phyloP scores from a whole-genome alignment of 2,329 filamentous ascomycete species.

The Fusarium paranaense region DNA sequence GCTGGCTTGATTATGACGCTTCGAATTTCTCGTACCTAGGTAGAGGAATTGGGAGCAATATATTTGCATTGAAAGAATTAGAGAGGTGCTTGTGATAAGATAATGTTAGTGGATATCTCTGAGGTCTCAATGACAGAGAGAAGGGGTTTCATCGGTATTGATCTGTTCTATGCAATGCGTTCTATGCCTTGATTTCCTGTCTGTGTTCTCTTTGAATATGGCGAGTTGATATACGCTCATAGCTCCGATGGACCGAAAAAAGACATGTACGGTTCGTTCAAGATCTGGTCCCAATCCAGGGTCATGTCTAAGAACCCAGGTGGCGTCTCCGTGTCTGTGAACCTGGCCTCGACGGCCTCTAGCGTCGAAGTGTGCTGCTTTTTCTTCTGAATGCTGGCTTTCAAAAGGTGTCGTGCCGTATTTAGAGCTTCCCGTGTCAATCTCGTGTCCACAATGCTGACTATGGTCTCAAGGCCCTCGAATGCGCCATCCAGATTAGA shows the following conservation, averaged over 20 bases:
- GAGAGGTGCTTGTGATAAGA: too few relatives aligned
- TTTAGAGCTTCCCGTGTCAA: constrained; percentile 36
- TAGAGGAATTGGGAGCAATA: background rate
- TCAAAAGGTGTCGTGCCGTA: constrained; percentile 34
- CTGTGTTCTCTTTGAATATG: background rate
- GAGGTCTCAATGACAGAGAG: too few relatives aligned
- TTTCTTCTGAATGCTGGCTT: constrained; percentile 30
- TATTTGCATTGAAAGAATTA: background rate
- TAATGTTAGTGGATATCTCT: too few relatives aligned
- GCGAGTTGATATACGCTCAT: background rate
- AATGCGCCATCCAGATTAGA: constrained; percentile 22
- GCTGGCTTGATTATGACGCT: background rate
- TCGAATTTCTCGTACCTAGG: background rate
- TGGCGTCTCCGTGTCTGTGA: background rate
- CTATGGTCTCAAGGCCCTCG: constrained; percentile 32
- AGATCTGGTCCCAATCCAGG: background rate
- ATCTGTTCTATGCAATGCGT: background rate
- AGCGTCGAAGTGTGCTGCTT: constrained; percentile 32
- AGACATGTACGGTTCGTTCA: background rate
- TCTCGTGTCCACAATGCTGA: constrained; percentile 27
- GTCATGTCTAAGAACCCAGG: background rate
- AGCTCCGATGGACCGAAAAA: background rate
- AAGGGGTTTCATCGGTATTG: background rate
- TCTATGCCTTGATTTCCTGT: background rate
- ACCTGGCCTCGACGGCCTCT: constrained; percentile 30